phyloP scores from a whole-genome alignment of 805 yeast species.

The Hanseniaspora mollemarum region DNA sequence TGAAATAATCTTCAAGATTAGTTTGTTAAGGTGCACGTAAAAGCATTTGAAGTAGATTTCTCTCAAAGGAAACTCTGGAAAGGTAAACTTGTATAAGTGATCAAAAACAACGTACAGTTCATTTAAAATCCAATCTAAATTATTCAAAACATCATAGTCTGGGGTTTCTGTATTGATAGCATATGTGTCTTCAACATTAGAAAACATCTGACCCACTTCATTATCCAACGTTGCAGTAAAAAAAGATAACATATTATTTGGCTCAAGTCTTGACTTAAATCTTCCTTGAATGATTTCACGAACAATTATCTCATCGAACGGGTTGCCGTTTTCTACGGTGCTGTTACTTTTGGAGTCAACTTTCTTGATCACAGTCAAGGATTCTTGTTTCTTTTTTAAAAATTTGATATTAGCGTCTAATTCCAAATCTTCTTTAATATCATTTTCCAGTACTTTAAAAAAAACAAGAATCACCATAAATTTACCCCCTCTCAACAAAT shows the following conservation, averaged over 20 bases:
- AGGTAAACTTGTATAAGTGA: conserved; percentile 50
- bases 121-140: conserved; percentile 72
- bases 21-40: conserved; percentile 50
- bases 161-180: neutral
- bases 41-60: conserved; percentile 51
- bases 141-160: conserved; percentile 50
- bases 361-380: conserved; percentile 4
- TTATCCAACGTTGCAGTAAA: conserved; percentile 49
- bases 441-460: conserved; percentile 68
- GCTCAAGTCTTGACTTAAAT: conserved; percentile 34
- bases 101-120: conserved; percentile 59
- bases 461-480: conserved; percentile 54
- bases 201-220: conserved; percentile 55
- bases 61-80: conserved; percentile 63
- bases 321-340: conserved; percentile 20
- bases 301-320: conserved; percentile 28
- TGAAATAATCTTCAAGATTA: conserved; percentile 51
- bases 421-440: conserved; percentile 59
- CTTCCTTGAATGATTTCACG: conserved; percentile 35
- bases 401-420: neutral
- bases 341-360: neutral
- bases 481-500: conserved; percentile 60
- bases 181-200: conserved; percentile 7
- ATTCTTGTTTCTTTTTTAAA: conserved; percentile 6
- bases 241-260: conserved; percentile 51